A percentile compares a stretch with the other conserved stretches of the same genome.
phyloP scores from a whole-genome alignment of 1,139 yeast species.

The Hansenula anomala region DNA sequence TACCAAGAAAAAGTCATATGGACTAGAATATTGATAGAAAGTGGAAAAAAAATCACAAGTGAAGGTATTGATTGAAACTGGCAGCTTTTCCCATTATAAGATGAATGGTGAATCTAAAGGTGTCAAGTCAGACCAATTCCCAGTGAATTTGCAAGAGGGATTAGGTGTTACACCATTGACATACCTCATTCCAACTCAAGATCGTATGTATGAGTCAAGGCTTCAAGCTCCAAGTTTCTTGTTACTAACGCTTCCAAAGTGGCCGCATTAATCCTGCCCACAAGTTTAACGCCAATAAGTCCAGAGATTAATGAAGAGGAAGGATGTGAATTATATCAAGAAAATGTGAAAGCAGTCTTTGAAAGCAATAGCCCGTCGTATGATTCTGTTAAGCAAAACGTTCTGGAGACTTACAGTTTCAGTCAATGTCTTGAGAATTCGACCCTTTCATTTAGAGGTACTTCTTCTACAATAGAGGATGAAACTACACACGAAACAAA shows the following conservation, averaged over 20 bases:
- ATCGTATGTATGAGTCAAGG: constrained; percentile 22
- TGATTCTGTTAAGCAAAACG: background rate
- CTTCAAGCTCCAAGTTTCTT: too few relatives aligned
- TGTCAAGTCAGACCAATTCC: constrained; percentile 8
- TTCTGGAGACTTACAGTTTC: background rate
- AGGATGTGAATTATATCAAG: background rate
- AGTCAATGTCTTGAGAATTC: background rate
- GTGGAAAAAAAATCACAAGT: too few relatives aligned
- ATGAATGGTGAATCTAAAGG: too few relatives aligned
- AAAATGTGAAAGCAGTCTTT: background rate
- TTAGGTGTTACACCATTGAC: constrained; percentile 29
- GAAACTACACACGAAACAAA: background rate
- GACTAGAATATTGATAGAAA: too few relatives aligned
- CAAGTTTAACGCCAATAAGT: background rate
- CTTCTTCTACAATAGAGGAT: background rate
- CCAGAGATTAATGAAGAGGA: background rate
- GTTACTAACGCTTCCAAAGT: background rate
- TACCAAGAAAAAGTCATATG: too few relatives aligned
- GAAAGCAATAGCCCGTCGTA: background rate
- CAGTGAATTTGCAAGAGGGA: constrained; percentile 21
- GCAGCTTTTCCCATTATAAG: too few relatives aligned
- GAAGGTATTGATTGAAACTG: too few relatives aligned
- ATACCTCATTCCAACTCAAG: constrained; percentile 31
- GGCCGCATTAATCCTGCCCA: constrained; percentile 1
- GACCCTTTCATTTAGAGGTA: background rate